Evolutionary conservation across 306 rosid species (phyloP).

Genomic region (Castanea crenata): DNA sequence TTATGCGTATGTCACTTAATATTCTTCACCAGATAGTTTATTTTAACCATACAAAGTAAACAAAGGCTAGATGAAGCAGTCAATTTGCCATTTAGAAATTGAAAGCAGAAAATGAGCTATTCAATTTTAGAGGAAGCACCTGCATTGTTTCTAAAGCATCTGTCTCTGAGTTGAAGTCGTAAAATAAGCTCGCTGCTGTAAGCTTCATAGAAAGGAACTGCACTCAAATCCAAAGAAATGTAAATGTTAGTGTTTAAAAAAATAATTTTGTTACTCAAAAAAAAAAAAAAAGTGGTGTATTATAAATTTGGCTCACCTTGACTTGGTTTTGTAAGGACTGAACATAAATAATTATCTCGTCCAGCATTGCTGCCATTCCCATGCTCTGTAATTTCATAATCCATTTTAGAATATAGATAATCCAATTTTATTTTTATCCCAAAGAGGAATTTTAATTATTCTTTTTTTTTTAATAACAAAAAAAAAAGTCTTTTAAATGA

Average conservation of each 20-base stretch:
- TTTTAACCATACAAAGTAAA: not conserved
- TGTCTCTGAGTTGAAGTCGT: slow-evolving; percentile 79
- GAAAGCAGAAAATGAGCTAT: no score
- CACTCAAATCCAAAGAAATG: slow-evolving; percentile 20
- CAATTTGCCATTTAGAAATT: no score
- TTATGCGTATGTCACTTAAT: no score
- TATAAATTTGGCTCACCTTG: slow-evolving; percentile 52
- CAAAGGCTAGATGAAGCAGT: not conserved
- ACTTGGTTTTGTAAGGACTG: slow-evolving; percentile 97
- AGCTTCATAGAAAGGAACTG: slow-evolving; percentile 96
- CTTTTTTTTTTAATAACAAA: not conserved
- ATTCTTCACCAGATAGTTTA: no score
- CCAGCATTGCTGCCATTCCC: slow-evolving; percentile 99
- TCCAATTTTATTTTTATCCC: not conserved
- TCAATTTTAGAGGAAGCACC: slow-evolving; percentile 32
- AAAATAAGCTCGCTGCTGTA: slow-evolving; percentile 75
- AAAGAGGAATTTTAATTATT: not conserved
- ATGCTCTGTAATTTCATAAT: slow-evolving; percentile 62
- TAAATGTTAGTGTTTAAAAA: not conserved
- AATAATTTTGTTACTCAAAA: not conserved
- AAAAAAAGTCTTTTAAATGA: not conserved
- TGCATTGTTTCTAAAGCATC: slow-evolving; percentile 70
- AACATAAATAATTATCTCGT: slow-evolving; percentile 93
- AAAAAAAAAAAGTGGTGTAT: not conserved
- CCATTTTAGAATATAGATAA: not conserved